phyloP scores from a whole-genome alignment of 169 alveolate genomes.

The Cryptosporidium muris region DNA sequence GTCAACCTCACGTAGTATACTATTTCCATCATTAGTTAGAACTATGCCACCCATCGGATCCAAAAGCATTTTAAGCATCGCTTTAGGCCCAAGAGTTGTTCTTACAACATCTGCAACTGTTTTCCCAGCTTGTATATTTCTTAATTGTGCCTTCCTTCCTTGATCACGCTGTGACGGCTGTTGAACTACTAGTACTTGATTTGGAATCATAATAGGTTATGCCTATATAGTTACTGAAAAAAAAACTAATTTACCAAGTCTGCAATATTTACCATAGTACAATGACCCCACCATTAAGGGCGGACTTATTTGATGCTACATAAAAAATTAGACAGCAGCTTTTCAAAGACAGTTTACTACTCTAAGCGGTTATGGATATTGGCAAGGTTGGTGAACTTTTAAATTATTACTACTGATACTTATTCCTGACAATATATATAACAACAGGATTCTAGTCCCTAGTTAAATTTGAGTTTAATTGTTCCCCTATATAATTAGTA shows the following conservation, averaged over 20 bases:
- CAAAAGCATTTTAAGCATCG: slow-evolving; percentile 98
- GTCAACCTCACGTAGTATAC: slow-evolving; percentile 97
- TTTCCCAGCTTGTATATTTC: slow-evolving; percentile 92
- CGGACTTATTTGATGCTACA: too few relatives aligned
- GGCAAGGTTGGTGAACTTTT: too few relatives aligned
- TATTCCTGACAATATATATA: too few relatives aligned
- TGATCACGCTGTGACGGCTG: slow-evolving; percentile 84
- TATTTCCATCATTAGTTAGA: slow-evolving; percentile 97
- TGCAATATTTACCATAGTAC: not conserved
- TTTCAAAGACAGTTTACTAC: too few relatives aligned
- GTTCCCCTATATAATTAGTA: too few relatives aligned
- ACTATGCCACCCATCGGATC: slow-evolving; percentile 99
- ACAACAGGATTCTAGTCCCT: too few relatives aligned
- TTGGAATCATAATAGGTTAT: slow-evolving; percentile 37
- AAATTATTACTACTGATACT: too few relatives aligned
- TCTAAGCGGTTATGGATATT: too few relatives aligned
- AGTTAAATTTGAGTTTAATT: too few relatives aligned
- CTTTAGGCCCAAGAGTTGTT: slow-evolving; percentile 98
- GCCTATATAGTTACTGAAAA: not conserved
- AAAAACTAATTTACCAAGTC: slow-evolving; percentile 7
- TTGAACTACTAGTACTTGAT: slow-evolving; percentile 82
- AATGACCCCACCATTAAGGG: too few relatives aligned
- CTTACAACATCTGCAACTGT: slow-evolving; percentile 96
- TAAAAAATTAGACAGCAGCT: too few relatives aligned
- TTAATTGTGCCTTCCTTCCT: slow-evolving; percentile 85